phyloP scores from a whole-genome alignment of 2,329 filamentous ascomycete species.

The Xylariaceae sp. region DNA sequence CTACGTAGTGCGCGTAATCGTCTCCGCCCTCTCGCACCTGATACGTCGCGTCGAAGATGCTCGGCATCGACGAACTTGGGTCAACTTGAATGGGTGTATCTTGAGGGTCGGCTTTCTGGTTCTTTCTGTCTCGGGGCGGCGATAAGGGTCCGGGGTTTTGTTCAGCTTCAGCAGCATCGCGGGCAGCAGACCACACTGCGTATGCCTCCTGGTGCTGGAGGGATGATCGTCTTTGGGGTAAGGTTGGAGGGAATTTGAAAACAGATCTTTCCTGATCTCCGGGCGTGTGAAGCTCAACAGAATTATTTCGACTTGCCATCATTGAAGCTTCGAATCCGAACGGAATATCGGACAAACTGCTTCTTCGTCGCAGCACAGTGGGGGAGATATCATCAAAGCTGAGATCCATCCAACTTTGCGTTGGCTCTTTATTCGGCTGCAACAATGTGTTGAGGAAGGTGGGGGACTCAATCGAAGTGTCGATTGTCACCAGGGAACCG shows the following conservation, averaged over 20 bases:
- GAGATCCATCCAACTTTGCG: conserved; percentile 31
- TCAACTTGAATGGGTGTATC: no score
- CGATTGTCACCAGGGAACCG: conserved; percentile 37
- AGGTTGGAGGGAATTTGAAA: conserved; percentile 8
- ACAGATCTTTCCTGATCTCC: not conserved
- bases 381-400: conserved; percentile 22
- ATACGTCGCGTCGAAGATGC: no score
- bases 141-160: conserved; percentile 8
- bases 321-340: not conserved
- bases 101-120: no score
- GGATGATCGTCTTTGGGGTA: conserved; percentile 24
- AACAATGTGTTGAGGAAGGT: conserved; percentile 17
- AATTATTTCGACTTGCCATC: not conserved
- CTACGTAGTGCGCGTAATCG: no score
- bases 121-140: not conserved
- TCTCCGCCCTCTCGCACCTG: no score
- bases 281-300: conserved; percentile 6
- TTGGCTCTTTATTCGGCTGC: conserved; percentile 18
- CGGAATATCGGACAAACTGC: conserved; percentile 24
- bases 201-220: conserved; percentile 18
- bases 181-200: not conserved
- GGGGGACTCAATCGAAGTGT: conserved; percentile 36
- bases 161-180: conserved; percentile 9
- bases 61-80: no score
- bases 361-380: conserved; percentile 19